Percentiles rank a stretch among this genome's conserved stretches.
phyloP scores from a whole-genome alignment of 345 rosid species.

The Dimocarpus longan region DNA sequence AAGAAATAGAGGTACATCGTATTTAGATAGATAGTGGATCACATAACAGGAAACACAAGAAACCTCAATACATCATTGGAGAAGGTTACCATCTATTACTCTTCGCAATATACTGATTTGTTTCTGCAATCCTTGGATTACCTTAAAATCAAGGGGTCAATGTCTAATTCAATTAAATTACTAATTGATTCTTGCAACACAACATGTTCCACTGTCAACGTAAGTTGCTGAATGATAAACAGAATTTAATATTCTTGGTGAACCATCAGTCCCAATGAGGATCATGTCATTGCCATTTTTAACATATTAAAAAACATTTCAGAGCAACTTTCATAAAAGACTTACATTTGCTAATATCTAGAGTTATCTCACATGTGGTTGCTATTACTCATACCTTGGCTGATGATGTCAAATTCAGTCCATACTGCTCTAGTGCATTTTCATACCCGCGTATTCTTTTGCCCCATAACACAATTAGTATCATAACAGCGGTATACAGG shows the following conservation, averaged over 20 bases:
- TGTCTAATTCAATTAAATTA: not conserved
- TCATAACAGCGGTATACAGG: slow-evolving; percentile 68
- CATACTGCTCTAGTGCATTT: slow-evolving; percentile 73
- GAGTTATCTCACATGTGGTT: slow-evolving; percentile 17
- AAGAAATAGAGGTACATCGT: not conserved
- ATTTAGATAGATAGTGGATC: not conserved
- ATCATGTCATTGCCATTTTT: not conserved
- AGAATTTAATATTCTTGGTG: not conserved
- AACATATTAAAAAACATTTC: not conserved
- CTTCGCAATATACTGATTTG: not conserved
- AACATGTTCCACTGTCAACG: not conserved
- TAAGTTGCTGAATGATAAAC: not conserved
- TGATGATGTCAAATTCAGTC: slow-evolving; percentile 62
- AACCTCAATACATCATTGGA: not conserved
- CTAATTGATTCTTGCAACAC: not conserved
- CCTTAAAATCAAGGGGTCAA: not conserved
- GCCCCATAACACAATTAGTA: slow-evolving; percentile 84
- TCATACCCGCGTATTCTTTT: slow-evolving; percentile 77
- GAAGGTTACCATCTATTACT: not conserved
- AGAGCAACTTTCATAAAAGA: not conserved
- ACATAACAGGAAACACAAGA: not conserved
- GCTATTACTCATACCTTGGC: slow-evolving; percentile 49
- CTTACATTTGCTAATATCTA: not conserved
- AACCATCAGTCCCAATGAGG: slow-evolving; percentile 3
- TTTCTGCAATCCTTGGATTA: not conserved